Conservation (phyloP, 2,329 filamentous ascomycete species). For the Diaporthe sp. region DNA sequence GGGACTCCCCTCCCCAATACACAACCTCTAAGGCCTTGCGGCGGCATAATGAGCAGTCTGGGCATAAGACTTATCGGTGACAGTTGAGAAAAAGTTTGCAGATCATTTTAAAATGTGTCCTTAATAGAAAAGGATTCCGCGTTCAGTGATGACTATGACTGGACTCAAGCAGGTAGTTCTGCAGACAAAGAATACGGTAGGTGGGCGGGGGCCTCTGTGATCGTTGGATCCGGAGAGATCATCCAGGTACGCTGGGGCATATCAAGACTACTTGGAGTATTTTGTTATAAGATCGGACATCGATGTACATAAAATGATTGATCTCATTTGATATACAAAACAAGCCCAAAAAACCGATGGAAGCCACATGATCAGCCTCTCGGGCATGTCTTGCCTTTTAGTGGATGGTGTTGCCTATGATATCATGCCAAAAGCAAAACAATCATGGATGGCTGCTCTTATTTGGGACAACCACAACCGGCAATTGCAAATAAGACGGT, state of each 20-base stretch:
- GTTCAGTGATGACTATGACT: background rate
- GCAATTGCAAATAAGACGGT: background rate
- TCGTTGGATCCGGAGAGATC: background rate
- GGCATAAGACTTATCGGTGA: background rate
- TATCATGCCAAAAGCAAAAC: constrained; percentile 3
- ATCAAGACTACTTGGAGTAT: no score
- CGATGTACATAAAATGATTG: background rate
- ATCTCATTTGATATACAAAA: background rate
- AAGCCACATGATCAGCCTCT: background rate
- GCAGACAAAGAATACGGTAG: background rate
- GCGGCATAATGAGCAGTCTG: background rate
- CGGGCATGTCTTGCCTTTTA: constrained; percentile 5
- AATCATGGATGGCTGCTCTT: background rate
- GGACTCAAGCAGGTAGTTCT: background rate
- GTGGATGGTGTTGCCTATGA: constrained; percentile 6
- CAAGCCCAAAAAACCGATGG: no score
- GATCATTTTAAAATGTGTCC: background rate
- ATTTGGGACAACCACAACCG: background rate
- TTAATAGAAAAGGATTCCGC: background rate
- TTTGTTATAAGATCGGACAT: background rate
- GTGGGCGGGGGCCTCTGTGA: background rate
- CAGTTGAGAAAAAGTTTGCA: background rate
- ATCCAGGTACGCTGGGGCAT: background rate
- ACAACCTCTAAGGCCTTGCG: background rate
- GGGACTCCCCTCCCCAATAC: background rate